Conservation (phyloP, 164 flowering plant species). For the Nymphaea thermarum region DNA sequence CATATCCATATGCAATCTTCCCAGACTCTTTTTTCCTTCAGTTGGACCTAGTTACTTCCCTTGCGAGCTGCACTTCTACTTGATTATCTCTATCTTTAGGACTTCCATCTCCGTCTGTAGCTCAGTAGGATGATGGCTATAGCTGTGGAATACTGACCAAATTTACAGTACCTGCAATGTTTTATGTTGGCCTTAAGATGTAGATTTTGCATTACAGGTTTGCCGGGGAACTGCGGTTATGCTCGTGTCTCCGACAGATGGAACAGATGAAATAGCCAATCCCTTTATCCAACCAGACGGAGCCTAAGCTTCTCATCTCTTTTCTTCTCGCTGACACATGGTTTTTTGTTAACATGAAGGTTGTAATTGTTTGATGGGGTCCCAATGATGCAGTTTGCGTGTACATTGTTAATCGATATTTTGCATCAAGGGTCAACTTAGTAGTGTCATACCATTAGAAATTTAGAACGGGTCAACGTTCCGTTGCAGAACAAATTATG, state of each 20-base stretch:
- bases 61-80: too few species aligned
- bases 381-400: too few species aligned
- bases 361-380: too few species aligned
- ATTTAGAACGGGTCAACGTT: too few species aligned
- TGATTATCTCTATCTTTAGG: too few species aligned
- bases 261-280: slow-evolving; percentile 91
- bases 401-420: too few species aligned
- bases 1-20: too few species aligned
- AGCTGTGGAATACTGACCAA: not conserved
- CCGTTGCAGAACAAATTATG: too few species aligned
- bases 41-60: too few species aligned
- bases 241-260: slow-evolving; percentile 98
- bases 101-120: too few species aligned
- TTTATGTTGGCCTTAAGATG: not conserved
- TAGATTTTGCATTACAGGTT: slow-evolving; percentile 19
- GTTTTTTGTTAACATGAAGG: too few species aligned
- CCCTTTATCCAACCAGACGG: slow-evolving; percentile 88
- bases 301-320: slow-evolving; percentile 18
- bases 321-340: not conserved
- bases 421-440: not conserved
- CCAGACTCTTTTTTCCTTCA: too few species aligned
- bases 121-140: not conserved
- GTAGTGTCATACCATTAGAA: not conserved
- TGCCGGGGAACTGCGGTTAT: slow-evolving; percentile 97
- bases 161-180: not conserved